Conservation (phyloP, 176 grass and related monocot genomes). For the Triticum turgidum region DNA sequence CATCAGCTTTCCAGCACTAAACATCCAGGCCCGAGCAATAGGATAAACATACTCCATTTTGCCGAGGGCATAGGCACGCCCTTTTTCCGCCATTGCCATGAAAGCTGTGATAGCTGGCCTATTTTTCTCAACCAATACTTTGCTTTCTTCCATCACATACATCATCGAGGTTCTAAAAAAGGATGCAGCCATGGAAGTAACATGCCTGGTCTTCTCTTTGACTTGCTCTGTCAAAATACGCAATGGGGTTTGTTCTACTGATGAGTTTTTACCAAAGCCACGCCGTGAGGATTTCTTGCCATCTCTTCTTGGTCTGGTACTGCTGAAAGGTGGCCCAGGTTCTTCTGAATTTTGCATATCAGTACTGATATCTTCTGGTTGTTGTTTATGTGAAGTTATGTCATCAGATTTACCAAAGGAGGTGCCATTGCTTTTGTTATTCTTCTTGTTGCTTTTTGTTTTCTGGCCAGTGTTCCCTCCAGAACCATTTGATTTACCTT, state of each 20-base stretch:
- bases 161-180: conserved; percentile 59
- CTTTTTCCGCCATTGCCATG: conserved; percentile 47
- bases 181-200: conserved; percentile 60
- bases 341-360: conserved; percentile 38
- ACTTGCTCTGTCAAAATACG: conserved; percentile 30
- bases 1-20: conserved; percentile 74
- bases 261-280: conserved; percentile 28
- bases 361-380: conserved; percentile 23
- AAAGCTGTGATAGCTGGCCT: conserved; percentile 49
- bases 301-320: conserved; percentile 37
- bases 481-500: conserved; percentile 38
- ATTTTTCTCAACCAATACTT: conserved; percentile 54
- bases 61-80: conserved; percentile 43
- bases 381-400: conserved; percentile 17
- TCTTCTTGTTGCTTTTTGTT: conserved; percentile 46
- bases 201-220: conserved; percentile 43
- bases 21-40: conserved; percentile 61
- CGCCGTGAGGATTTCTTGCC: conserved; percentile 35
- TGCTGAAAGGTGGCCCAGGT: conserved; percentile 29
- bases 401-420: conserved; percentile 40
- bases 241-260: conserved; percentile 1
- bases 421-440: conserved; percentile 30
- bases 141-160: conserved; percentile 57
- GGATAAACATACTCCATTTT: conserved; percentile 64
- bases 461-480: conserved; percentile 39